These are phyloP conservation scores for Saussurea involucrata DNA, from an alignment of 129 eudicot genomes.

Conservation along the genomic window DNA sequence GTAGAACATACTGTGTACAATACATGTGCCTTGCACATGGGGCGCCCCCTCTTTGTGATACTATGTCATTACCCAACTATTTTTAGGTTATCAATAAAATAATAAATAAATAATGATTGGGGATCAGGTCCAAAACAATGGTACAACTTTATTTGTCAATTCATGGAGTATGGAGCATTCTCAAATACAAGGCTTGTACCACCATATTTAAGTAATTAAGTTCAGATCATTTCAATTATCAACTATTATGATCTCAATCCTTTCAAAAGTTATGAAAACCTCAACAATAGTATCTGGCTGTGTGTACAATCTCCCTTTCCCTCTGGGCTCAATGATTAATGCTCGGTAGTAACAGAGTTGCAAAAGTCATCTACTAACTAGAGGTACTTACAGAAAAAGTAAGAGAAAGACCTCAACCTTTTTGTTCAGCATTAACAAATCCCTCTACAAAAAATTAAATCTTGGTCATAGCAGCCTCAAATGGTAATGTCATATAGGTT, in stretches of 20 bases:
- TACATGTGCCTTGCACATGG: conserved; percentile 6
- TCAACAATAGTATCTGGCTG: neutral
- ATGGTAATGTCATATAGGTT: neutral
- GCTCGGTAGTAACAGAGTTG: neutral
- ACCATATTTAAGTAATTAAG: neutral
- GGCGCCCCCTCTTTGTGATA: conserved; percentile 1
- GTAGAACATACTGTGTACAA: neutral
- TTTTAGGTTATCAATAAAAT: neutral
- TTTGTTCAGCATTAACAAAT: neutral
- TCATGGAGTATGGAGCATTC: neutral
- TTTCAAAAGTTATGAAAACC: neutral
- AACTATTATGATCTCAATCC: neutral
- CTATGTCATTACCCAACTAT: neutral
- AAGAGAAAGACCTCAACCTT: neutral
- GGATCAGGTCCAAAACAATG: conserved; percentile 4
- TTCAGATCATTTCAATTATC: conserved; percentile 1
- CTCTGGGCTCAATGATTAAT: neutral
- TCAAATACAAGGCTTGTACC: neutral
- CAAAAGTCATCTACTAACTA: neutral
- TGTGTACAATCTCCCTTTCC: neutral
- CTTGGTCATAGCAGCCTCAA: neutral
- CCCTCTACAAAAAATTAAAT: neutral
- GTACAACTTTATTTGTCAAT: neutral
- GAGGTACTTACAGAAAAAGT: neutral
- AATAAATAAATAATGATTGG: neutral